Evolutionary conservation across 1,284 basidiomycete genomes (phyloP).

Genomic region (Cerrena zonata): DNA sequence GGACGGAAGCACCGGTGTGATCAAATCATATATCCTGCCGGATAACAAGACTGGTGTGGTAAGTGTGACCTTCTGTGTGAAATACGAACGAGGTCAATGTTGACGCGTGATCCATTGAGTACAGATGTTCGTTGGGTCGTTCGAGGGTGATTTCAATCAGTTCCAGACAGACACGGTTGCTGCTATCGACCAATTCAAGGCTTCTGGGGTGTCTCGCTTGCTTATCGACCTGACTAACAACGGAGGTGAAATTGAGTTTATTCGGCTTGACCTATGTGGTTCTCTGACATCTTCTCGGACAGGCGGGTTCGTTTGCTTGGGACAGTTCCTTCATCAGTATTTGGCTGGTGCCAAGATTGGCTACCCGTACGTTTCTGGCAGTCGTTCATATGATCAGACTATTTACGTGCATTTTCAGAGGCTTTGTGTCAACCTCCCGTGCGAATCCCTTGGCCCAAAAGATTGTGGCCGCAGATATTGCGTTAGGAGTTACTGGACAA

Average conservation of each 20-base stretch:
- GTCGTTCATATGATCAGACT: background rate
- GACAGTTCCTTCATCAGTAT: slow-evolving; percentile 54
- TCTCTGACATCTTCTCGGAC: background rate
- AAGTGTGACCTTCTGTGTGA: too few relatives aligned
- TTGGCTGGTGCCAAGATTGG: slow-evolving; percentile 46
- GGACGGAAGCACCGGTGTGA: slow-evolving; percentile 45
- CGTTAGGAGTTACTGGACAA: slow-evolving; percentile 32
- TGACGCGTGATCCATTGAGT: too few relatives aligned
- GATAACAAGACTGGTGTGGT: slow-evolving; percentile 58
- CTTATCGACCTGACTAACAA: slow-evolving; percentile 60
- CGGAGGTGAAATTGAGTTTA: slow-evolving; percentile 34
- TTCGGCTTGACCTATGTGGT: too few relatives aligned
- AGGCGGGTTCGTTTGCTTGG: slow-evolving; percentile 60
- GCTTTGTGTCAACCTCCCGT: slow-evolving; percentile 48
- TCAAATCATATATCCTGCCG: slow-evolving; percentile 55
- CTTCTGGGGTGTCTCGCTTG: slow-evolving; percentile 43
- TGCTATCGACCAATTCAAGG: slow-evolving; percentile 42
- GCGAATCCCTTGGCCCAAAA: slow-evolving; percentile 53
- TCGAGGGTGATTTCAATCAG: slow-evolving; percentile 41
- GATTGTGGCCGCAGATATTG: slow-evolving; percentile 48
- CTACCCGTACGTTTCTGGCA: slow-evolving; percentile 39
- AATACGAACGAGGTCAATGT: too few relatives aligned
- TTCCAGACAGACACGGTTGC: slow-evolving; percentile 52
- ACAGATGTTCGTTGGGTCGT: slow-evolving; percentile 61
- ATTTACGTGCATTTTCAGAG: slow-evolving; percentile 27